Percentiles rank a stretch among this genome's conserved stretches.
Evolutionary conservation across 2,329 filamentous ascomycete species (phyloP).

Genomic region (Zalaria obscura): DNA sequence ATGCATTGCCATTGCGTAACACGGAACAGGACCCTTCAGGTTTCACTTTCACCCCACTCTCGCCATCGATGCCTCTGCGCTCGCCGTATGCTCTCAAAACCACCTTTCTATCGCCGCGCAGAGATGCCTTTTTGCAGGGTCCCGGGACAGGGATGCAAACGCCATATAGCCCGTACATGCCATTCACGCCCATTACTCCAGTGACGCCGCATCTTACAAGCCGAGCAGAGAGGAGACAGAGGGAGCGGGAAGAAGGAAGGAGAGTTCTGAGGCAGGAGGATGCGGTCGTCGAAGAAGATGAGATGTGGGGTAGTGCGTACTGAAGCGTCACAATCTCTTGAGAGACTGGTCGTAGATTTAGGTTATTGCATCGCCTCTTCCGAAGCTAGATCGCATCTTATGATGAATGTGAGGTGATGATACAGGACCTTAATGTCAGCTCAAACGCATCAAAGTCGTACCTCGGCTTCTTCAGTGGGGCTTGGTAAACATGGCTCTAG

Average conservation of each 20-base stretch:
- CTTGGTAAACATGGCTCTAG: too few species aligned
- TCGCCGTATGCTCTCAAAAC: constrained; percentile 19
- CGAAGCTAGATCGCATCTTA: too few species aligned
- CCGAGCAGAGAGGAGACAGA: constrained; percentile 54
- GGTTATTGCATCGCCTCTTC: too few species aligned
- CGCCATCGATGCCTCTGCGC: constrained; percentile 11
- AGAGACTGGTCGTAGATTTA: too few species aligned
- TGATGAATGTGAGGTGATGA: too few species aligned
- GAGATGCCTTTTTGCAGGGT: constrained; percentile 14
- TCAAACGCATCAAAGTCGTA: too few species aligned
- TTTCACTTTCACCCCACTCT: constrained; percentile 1
- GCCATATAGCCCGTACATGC: constrained; percentile 69
- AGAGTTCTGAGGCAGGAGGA: constrained; percentile 41
- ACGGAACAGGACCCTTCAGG: not conserved
- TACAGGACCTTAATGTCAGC: too few species aligned
- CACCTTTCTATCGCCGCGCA: constrained; percentile 25
- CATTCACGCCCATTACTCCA: constrained; percentile 60
- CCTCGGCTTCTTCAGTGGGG: too few species aligned
- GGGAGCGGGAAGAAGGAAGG: constrained; percentile 49
- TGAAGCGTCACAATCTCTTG: not conserved
- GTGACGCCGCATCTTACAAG: constrained; percentile 65
- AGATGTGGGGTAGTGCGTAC: constrained; percentile 40
- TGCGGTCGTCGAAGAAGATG: constrained; percentile 44
- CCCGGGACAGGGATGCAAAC: constrained; percentile 46
- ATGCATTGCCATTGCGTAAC: not conserved